Conservation (phyloP, 768 basidiomycete species). For the Rhodotorula paludigena region DNA sequence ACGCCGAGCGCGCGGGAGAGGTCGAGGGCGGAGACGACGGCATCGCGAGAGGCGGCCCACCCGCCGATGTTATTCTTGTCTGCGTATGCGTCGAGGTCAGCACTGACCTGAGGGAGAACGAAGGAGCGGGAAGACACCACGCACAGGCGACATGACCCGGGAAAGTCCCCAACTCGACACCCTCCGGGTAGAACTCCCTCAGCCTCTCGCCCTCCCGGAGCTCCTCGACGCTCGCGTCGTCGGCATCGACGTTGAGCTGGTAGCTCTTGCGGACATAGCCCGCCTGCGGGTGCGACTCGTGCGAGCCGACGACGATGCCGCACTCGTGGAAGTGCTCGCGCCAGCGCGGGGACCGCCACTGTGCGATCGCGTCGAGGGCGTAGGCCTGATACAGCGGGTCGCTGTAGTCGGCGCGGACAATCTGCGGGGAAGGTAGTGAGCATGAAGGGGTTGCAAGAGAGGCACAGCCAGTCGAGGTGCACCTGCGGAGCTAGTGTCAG, state of each 20-base stretch:
- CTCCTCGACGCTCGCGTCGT: background rate
- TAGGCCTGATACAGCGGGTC: constrained; percentile 42
- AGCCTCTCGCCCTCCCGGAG: background rate
- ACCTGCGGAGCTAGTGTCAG: background rate
- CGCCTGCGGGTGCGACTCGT: constrained; percentile 6
- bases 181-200: constrained; percentile 2
- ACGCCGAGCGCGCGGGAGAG: constrained; percentile 52
- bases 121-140: background rate
- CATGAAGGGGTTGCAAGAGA: too few relatives aligned
- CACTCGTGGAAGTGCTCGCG: constrained; percentile 41
- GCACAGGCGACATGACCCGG: constrained; percentile 7
- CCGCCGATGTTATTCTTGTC: constrained; percentile 25
- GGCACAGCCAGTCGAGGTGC: too few relatives aligned
- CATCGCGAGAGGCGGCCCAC: constrained; percentile 38
- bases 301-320: constrained; percentile 20
- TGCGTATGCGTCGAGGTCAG: background rate
- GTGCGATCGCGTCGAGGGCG: constrained; percentile 45
- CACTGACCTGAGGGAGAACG: too few relatives aligned
- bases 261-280: constrained; percentile 10
- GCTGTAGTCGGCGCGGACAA: constrained; percentile 43
- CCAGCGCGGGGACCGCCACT: constrained; percentile 45
- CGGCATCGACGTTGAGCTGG: constrained; percentile 2
- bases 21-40: constrained; percentile 19
- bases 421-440: background rate
- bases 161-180: background rate